phyloP scores from a whole-genome alignment of 306 rosid genomes.

The Quillaja saponaria region DNA sequence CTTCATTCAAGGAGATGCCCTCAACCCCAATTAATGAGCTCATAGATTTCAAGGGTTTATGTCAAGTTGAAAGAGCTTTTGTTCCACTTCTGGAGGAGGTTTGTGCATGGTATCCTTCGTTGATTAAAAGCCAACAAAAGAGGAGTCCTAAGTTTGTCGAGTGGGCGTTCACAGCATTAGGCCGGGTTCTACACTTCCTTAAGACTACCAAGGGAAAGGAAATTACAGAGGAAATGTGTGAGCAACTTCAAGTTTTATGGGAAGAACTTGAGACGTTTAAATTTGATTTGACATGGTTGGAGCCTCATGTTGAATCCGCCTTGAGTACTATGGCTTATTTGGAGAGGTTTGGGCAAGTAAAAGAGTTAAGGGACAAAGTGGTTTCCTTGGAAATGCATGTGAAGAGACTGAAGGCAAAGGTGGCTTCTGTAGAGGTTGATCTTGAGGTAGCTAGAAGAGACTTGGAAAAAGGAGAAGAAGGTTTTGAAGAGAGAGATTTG shows the following conservation, averaged over 20 bases:
- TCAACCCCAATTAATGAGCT: neutral
- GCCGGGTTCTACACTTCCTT: conserved; percentile 23
- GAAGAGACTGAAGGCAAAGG: neutral
- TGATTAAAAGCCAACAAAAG: conserved; percentile 18
- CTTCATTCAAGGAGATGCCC: too few relatives aligned
- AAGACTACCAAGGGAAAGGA: neutral
- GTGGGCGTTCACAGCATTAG: conserved; percentile 33
- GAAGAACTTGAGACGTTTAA: neutral
- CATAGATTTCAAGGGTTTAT: conserved; percentile 13
- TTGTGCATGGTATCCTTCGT: conserved; percentile 19
- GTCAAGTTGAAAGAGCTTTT: conserved; percentile 6
- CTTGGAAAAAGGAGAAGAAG: neutral
- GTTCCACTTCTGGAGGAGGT: conserved; percentile 20
- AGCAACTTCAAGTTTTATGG: neutral
- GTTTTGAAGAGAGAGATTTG: neutral
- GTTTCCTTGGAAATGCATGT: neutral
- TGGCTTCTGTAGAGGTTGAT: neutral
- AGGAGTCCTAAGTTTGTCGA: conserved; percentile 1
- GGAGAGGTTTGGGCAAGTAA: neutral
- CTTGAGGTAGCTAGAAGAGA: neutral
- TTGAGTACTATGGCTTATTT: neutral
- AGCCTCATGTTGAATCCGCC: neutral
- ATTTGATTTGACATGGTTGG: conserved; percentile 5
- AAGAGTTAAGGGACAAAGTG: neutral
- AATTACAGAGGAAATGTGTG: neutral